Conservation (phyloP, 345 rosid species). For the Gossypium anomalum region DNA sequence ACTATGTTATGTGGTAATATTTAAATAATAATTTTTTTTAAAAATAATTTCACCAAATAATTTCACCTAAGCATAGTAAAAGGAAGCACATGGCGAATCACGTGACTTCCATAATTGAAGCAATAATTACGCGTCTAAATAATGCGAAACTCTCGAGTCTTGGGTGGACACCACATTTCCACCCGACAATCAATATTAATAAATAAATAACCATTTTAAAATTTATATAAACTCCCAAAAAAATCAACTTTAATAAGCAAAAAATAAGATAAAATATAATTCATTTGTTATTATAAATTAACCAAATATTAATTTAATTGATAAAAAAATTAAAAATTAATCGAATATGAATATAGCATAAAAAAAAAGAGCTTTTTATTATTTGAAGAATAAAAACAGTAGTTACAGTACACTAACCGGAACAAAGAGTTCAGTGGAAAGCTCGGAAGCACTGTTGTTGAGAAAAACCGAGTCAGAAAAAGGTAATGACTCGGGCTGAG, state of each 20-base stretch:
- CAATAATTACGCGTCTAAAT: slow-evolving; percentile 19
- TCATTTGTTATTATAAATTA: too few species aligned
- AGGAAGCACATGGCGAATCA: slow-evolving; percentile 30
- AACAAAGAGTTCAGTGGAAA: slow-evolving; percentile 77
- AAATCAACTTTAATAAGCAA: not conserved
- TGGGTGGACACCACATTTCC: slow-evolving; percentile 14
- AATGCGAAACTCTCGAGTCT: slow-evolving; percentile 6
- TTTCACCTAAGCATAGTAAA: not conserved
- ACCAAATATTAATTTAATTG: too few species aligned
- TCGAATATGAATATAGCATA: too few species aligned
- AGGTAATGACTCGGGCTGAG: slow-evolving; percentile 57
- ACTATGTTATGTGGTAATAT: not conserved
- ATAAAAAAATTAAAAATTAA: too few species aligned
- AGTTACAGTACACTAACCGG: slow-evolving; percentile 48
- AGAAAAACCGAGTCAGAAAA: slow-evolving; percentile 63
- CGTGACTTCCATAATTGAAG: slow-evolving; percentile 33
- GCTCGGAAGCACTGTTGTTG: slow-evolving; percentile 47
- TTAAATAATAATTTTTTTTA: too few species aligned
- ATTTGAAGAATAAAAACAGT: too few species aligned
- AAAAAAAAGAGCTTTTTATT: too few species aligned
- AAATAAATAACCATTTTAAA: not conserved
- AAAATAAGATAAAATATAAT: not conserved
- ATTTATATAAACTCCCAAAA: too few species aligned
- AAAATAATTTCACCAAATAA: not conserved
- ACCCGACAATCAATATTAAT: slow-evolving; percentile 22